Conservation (phyloP, 2,329 filamentous ascomycete species). For the Pseudocercospora crystallina region DNA sequence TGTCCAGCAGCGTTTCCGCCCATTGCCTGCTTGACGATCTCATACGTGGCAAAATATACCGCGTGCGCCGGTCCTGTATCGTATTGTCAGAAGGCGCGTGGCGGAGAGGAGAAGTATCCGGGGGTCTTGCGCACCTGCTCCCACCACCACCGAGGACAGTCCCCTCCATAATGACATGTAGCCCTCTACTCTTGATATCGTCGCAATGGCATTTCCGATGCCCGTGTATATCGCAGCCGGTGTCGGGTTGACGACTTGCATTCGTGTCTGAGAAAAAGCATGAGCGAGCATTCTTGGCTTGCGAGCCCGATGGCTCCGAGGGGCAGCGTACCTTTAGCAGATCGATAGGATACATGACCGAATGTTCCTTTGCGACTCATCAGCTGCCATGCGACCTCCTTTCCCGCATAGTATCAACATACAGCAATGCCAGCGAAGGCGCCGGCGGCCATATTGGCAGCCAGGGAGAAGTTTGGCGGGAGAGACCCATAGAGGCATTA, state of each 20-base stretch:
- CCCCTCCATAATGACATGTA: constrained; percentile 92
- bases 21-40: constrained; percentile 93
- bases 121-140: constrained; percentile 65
- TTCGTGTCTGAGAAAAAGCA: constrained; percentile 69
- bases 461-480: constrained; percentile 88
- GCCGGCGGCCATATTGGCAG: constrained; percentile 93
- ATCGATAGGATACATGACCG: constrained; percentile 98
- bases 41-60: constrained; percentile 97
- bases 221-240: constrained; percentile 81
- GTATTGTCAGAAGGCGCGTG: constrained; percentile 27
- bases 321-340: constrained; percentile 77
- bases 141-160: constrained; percentile 92
- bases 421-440: constrained; percentile 96
- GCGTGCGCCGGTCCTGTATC: constrained; percentile 84
- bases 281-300: constrained; percentile 13
- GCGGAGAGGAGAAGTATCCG: not conserved
- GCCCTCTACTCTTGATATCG: constrained; percentile 87
- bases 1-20: constrained; percentile 89
- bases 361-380: constrained; percentile 71
- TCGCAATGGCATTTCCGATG: constrained; percentile 86
- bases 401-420: constrained; percentile 40
- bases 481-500: constrained; percentile 73
- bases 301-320: not conserved
- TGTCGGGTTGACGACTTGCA: constrained; percentile 90
- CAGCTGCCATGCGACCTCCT: constrained; percentile 9